Evolutionary conservation across 2,329 filamentous ascomycete species (phyloP), one percentile per base, ranked within the genome.

Genomic region (Tolypocladium nubicola): DNA sequence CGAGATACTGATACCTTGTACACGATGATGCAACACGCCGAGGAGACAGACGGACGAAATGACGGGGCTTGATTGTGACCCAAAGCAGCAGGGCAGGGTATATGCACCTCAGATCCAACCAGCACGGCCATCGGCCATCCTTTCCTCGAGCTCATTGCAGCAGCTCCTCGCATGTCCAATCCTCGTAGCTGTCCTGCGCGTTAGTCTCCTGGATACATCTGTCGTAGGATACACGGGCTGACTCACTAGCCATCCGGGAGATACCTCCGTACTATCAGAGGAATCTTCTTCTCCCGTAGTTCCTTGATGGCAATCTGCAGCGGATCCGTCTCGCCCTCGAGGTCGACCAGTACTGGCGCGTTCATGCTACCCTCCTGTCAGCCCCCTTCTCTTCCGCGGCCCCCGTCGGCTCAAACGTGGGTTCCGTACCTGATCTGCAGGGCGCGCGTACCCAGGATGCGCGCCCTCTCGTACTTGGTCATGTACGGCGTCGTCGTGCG

Each of bases 131-230:
- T 56, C 54, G 59, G 57, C 59, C 53, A 54, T 19, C 57, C 53
- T 47, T 55, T 54, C 16, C 23, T 8, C 37, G 26, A 54, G 56
- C 66, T 71, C 72, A 84, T 72, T 84, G 81, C 57, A 96, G 81
- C 62, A 97, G 80, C 75, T 99, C 94, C 76, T 97, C 94, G 75
- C 92, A 97, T 40, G 92, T 96, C 94, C 94, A 99, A 73, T 99
- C 94, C 81, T 99, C 94, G 74, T 97, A 97, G 77, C 89, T 93
- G 64, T n/a, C 21, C 3, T n/a, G 26, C 47, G 47, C 16, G 47
- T 50, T 11, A 50, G 47, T 50, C 16, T 50, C 2, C 26, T 13
- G 23, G 14, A 33, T 7, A 6, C 23, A 33, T 38, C 43, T 19
- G 30, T 37, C 57, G 67, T 55, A 63, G 63, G 41, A 30, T 45